Conservation (phyloP, 257 asterid genomes). For the Fraxinus anomala region DNA sequence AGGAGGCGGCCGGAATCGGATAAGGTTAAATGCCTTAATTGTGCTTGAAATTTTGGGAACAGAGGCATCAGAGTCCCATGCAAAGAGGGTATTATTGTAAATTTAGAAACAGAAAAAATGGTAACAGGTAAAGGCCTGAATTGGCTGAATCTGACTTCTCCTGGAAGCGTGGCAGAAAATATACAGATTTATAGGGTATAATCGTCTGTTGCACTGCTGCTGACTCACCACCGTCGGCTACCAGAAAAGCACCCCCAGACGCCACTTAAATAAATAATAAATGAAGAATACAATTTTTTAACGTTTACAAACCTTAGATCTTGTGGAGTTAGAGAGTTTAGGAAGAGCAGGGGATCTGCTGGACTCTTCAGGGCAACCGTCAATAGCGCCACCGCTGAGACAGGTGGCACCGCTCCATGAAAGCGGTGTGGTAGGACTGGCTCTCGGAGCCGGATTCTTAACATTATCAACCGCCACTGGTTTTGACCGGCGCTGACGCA, state of each 20-base stretch:
- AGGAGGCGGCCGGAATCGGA: constrained; percentile 31
- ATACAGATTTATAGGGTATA: constrained; percentile 41
- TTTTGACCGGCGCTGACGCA: constrained; percentile 74
- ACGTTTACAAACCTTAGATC: constrained; percentile 75
- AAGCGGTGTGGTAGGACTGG: constrained; percentile 74
- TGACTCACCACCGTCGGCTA: constrained; percentile 31
- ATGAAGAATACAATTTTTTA: background rate
- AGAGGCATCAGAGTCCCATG: constrained; percentile 11
- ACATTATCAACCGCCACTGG: constrained; percentile 20
- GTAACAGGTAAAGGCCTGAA: constrained; percentile 39
- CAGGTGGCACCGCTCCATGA: constrained; percentile 77
- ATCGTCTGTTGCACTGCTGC: constrained; percentile 35
- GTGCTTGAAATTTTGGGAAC: constrained; percentile 5
- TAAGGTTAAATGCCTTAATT: constrained; percentile 25
- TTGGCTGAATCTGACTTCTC: constrained; percentile 40
- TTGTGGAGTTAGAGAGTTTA: constrained; percentile 35
- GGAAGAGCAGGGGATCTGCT: constrained; percentile 32
- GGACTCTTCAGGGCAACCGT: constrained; percentile 50
- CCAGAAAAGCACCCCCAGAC: constrained; percentile 22
- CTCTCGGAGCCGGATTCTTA: constrained; percentile 41
- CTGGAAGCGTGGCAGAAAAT: constrained; percentile 55
- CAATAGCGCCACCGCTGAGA: constrained; percentile 45
- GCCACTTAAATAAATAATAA: constrained; percentile 19
- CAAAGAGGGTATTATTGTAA: constrained; percentile 37
- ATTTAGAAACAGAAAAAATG: constrained; percentile 54